These are phyloP conservation scores for Exserohilum rostratum DNA, from an alignment of 2,329 filamentous ascomycete genomes.

Conservation along the genomic window DNA sequence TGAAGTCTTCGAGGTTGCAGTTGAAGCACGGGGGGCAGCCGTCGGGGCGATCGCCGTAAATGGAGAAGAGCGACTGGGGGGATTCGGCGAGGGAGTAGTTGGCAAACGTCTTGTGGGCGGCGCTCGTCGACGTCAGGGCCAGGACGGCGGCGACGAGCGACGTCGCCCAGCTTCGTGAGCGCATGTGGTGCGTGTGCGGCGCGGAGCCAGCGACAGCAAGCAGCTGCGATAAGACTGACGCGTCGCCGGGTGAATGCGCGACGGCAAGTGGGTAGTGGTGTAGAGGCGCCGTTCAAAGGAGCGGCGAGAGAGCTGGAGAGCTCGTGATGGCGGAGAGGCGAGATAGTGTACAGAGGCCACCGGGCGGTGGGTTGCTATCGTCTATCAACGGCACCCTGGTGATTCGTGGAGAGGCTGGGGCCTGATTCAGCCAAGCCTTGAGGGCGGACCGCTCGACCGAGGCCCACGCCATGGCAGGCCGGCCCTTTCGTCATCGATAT, in stretches of 20 bases:
- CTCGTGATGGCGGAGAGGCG: conserved; percentile 9
- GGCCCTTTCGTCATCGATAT: conserved; percentile 8
- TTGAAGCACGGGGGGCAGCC: conserved; percentile 94
- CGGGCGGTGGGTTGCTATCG: conserved; percentile 27
- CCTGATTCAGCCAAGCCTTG: conserved; percentile 24
- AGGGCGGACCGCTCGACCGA: conserved; percentile 22
- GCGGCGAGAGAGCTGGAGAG: conserved; percentile 20
- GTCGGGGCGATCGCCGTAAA: conserved; percentile 75
- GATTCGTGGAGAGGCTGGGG: conserved; percentile 30
- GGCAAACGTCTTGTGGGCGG: conserved; percentile 40
- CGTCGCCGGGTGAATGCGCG: background rate
- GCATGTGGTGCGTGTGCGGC: conserved; percentile 42
- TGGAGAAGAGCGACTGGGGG: conserved; percentile 61
- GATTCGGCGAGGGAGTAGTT: conserved; percentile 61
- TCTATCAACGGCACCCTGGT: conserved; percentile 20
- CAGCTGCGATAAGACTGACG: background rate
- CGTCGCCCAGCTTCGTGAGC: conserved; percentile 40
- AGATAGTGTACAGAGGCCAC: conserved; percentile 20
- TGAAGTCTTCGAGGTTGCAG: conserved; percentile 91
- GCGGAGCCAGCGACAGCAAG: conserved; percentile 25
- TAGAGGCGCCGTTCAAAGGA: conserved; percentile 11
- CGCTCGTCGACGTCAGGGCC: conserved; percentile 26
- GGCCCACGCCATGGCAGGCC: conserved; percentile 15
- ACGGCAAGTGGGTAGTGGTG: background rate
- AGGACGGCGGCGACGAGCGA: conserved; percentile 38